Conservation (phyloP, 176 grass and related monocot genomes). For the sorghum (Sorghum bicolor) region DNA sequence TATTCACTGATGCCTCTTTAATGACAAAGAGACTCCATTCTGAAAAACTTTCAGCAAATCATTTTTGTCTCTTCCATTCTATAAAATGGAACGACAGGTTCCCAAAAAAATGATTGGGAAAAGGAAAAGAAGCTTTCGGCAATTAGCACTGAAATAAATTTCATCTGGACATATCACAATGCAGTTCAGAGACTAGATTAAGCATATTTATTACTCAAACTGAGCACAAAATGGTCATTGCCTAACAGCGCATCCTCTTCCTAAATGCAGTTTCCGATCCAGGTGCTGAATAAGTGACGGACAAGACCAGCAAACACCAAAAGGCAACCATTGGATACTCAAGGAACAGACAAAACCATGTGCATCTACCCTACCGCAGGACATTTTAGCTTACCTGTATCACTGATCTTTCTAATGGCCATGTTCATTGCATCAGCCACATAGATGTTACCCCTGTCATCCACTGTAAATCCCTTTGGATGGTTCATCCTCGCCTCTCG, state of each 20-base stretch:
- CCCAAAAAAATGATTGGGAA: background rate
- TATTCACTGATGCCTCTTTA: conserved; percentile 8
- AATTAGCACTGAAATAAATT: conserved; percentile 3
- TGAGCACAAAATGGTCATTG: background rate
- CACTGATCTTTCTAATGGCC: conserved; percentile 99
- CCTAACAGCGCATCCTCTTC: background rate
- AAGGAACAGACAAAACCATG: conserved; percentile 39
- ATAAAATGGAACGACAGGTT: background rate
- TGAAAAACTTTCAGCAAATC: background rate
- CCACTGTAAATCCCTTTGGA: conserved; percentile 94
- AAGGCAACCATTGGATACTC: conserved; percentile 50
- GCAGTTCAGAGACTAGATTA: background rate
- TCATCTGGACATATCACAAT: background rate
- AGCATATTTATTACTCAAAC: conserved; percentile 33
- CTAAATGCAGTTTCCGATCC: conserved; percentile 22
- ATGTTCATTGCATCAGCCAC: conserved; percentile 96
- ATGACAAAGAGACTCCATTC: background rate
- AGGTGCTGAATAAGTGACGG: conserved; percentile 7
- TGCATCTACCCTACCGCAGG: conserved; percentile 31
- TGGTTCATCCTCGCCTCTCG: conserved; percentile 91
- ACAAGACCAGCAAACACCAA: conserved; percentile 38
- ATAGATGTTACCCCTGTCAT: conserved; percentile 90
- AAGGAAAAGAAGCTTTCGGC: background rate
- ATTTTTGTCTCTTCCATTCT: background rate
- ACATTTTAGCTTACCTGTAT: conserved; percentile 72